These are phyloP conservation scores for Choricystis sp. DNA, from an alignment of 139 green algal genomes.

Conservation along the genomic window DNA sequence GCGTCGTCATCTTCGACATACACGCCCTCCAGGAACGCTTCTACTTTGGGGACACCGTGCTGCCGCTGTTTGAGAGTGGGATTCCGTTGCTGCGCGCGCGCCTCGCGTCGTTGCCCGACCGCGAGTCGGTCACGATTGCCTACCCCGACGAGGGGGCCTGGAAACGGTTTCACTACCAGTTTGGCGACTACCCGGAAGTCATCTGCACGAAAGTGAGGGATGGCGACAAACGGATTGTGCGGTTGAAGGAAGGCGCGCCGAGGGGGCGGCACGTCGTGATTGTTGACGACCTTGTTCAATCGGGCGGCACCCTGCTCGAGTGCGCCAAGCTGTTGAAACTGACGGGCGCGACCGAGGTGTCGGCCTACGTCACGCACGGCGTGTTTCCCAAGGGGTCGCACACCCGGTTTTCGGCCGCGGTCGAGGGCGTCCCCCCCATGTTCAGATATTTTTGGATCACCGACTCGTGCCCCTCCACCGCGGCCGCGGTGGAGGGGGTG, in stretches of 20 bases:
- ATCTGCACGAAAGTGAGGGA: slow-evolving; percentile 78
- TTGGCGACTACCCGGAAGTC: slow-evolving; percentile 68
- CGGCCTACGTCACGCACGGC: slow-evolving; percentile 90
- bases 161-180: slow-evolving; percentile 95
- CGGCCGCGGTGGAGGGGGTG: slow-evolving; percentile 34
- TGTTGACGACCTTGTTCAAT: slow-evolving; percentile 96
- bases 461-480: slow-evolving; percentile 79
- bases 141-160: slow-evolving; percentile 97
- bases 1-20: slow-evolving; percentile 96
- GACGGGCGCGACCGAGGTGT: slow-evolving; percentile 43
- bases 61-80: slow-evolving; percentile 88
- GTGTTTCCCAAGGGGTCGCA: slow-evolving; percentile 88
- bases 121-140: slow-evolving; percentile 77
- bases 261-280: slow-evolving; percentile 87
- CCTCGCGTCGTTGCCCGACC: slow-evolving; percentile 53
- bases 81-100: slow-evolving; percentile 76
- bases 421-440: slow-evolving; percentile 14
- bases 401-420: slow-evolving; percentile 41
- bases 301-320: slow-evolving; percentile 83
- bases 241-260: slow-evolving; percentile 81
- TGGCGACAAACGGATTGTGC: slow-evolving; percentile 88
- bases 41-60: slow-evolving; percentile 95
- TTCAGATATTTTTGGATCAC: slow-evolving; percentile 95
- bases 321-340: slow-evolving; percentile 70
- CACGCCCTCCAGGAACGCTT: slow-evolving; percentile 96